phyloP scores from a whole-genome alignment of 306 rosid species.

The Senna siamea region DNA sequence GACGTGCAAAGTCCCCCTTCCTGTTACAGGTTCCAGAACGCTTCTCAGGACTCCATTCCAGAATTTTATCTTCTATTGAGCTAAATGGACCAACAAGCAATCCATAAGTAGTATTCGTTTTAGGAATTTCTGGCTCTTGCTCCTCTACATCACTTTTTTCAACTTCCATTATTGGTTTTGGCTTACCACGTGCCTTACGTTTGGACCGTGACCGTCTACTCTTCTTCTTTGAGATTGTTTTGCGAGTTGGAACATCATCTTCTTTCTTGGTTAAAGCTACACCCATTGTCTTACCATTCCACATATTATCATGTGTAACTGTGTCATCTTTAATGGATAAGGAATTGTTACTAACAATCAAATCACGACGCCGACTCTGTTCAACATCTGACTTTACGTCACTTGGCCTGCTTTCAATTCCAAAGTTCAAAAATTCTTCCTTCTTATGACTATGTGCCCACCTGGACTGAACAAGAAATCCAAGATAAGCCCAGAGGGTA shows the following conservation, averaged over 20 bases:
- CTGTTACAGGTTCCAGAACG: slow-evolving; percentile 71
- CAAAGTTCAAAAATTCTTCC: slow-evolving; percentile 63
- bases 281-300: slow-evolving; percentile 43
- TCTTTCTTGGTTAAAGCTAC: slow-evolving; percentile 59
- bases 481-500: slow-evolving; percentile 93
- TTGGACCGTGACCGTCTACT: slow-evolving; percentile 51
- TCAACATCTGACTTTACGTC: slow-evolving; percentile 44
- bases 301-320: slow-evolving; percentile 28
- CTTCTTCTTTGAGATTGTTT: slow-evolving; percentile 55
- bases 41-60: slow-evolving; percentile 70
- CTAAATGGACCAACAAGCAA: slow-evolving; percentile 92
- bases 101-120: slow-evolving; percentile 74
- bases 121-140: slow-evolving; percentile 62
- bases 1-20: slow-evolving; percentile 69
- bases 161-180: slow-evolving; percentile 42
- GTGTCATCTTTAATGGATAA: slow-evolving; percentile 47
- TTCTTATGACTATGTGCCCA: slow-evolving; percentile 78
- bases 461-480: slow-evolving; percentile 78
- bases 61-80: slow-evolving; percentile 64
- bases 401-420: slow-evolving; percentile 58
- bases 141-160: slow-evolving; percentile 56
- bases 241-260: slow-evolving; percentile 49
- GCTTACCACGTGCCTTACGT: slow-evolving; percentile 58
- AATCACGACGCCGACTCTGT: slow-evolving; percentile 49
- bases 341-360: slow-evolving; percentile 38